These are phyloP conservation scores for Chaetomiaceae sp. DNA, from an alignment of 2,329 filamentous ascomycete species.

Conservation along the genomic window DNA sequence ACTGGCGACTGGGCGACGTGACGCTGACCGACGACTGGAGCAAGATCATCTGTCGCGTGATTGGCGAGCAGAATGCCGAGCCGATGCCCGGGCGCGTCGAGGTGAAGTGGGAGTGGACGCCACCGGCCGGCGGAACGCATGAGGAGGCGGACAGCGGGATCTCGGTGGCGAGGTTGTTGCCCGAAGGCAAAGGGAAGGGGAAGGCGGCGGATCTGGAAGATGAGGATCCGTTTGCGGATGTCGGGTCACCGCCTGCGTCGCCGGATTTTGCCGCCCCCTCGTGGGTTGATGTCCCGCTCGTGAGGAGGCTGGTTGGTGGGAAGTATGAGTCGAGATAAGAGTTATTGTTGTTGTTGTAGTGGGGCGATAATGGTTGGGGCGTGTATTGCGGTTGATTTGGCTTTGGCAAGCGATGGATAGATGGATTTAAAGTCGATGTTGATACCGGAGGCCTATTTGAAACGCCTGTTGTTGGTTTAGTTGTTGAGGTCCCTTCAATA, in stretches of 20 bases:
- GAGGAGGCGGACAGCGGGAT: conserved; percentile 57
- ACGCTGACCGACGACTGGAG: conserved; percentile 61
- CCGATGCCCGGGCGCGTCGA: conserved; percentile 74
- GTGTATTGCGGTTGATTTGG: neutral
- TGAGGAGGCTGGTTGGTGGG: conserved; percentile 67
- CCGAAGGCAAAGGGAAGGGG: conserved; percentile 47
- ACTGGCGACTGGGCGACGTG: conserved; percentile 76
- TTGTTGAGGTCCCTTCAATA: no score
- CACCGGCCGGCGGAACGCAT: conserved; percentile 30
- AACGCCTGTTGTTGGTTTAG: neutral
- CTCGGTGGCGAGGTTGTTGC: conserved; percentile 53
- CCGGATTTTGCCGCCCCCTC: conserved; percentile 19
- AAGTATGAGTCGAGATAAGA: conserved; percentile 62
- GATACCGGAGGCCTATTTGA: conserved; percentile 5
- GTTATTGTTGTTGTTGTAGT: neutral
- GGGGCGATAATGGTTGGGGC: neutral
- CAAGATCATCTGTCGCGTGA: conserved; percentile 79
- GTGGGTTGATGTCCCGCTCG: conserved; percentile 65
- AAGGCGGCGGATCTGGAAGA: conserved; percentile 40
- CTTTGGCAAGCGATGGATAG: conserved; percentile 15
- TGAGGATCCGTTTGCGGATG: conserved; percentile 68
- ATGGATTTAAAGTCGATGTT: neutral
- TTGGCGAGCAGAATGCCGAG: conserved; percentile 64
- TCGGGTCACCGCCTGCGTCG: conserved; percentile 29
- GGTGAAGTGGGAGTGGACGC: conserved; percentile 67